Evolutionary conservation across 2,329 filamentous ascomycete genomes (phyloP).

Genomic region (Ophiosphaerella korrae): DNA sequence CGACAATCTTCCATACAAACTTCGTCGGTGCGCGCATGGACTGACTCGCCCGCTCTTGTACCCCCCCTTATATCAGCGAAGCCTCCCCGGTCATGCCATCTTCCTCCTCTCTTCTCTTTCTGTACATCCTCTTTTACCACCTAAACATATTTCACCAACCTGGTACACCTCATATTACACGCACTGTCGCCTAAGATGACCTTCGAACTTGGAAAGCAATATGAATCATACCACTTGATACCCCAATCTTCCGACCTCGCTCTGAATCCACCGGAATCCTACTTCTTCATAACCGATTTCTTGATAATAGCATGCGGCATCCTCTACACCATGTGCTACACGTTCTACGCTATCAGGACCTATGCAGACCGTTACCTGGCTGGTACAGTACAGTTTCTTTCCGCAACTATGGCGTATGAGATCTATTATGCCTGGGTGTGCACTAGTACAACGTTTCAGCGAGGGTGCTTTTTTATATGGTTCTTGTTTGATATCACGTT

Average conservation of each 20-base stretch:
- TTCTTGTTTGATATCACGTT: constrained; percentile 47
- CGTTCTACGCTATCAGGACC: constrained; percentile 48
- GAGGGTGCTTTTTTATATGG: constrained; percentile 45
- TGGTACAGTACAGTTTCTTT: constrained; percentile 39
- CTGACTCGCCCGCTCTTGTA: no score
- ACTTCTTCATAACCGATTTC: constrained; percentile 50
- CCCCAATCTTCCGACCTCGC: constrained; percentile 57
- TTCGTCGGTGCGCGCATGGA: no score
- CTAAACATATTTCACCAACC: background rate
- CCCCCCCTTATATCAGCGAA: background rate
- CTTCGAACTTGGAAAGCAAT: constrained; percentile 36
- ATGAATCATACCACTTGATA: constrained; percentile 55
- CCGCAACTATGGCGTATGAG: constrained; percentile 47
- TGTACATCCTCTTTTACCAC: background rate
- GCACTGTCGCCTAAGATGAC: constrained; percentile 23
- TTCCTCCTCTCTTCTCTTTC: background rate
- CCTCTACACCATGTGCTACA: constrained; percentile 49
- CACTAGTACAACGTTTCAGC: constrained; percentile 43
- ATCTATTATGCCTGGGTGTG: constrained; percentile 48
- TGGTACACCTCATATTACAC: background rate
- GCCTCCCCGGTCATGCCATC: background rate
- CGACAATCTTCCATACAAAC: no score
- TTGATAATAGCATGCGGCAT: constrained; percentile 49
- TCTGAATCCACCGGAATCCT: constrained; percentile 46
- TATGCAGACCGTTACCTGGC: constrained; percentile 43